A percentile compares a stretch with the other conserved stretches of the same genome.
Evolutionary conservation across 495 filamentous ascomycete genomes (phyloP).

Genomic region (Stereocaulon alpinum): DNA sequence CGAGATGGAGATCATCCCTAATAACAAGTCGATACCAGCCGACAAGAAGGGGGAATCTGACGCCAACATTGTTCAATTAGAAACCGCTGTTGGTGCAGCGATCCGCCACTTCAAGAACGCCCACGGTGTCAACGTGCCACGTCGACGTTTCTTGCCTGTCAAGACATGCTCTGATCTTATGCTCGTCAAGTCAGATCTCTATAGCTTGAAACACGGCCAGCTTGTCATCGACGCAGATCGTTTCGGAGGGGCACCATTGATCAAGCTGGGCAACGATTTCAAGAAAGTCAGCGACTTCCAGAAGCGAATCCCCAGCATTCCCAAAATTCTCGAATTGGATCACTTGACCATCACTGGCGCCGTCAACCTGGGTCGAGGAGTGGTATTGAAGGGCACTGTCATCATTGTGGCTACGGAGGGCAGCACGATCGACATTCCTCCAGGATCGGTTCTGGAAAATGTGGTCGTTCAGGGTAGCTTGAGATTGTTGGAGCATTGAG

Average conservation of each 20-base stretch:
- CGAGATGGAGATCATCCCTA: slow-evolving; percentile 99
- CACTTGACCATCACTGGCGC: slow-evolving; percentile 95
- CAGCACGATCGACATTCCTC: slow-evolving; percentile 94
- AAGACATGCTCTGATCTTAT: slow-evolving; percentile 99
- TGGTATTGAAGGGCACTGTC: slow-evolving; percentile 96
- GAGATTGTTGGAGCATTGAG: slow-evolving; percentile 85
- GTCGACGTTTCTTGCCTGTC: slow-evolving; percentile 95
- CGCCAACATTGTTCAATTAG: slow-evolving; percentile 91
- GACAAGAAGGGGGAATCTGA: slow-evolving; percentile 99
- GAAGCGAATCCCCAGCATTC: slow-evolving; percentile 90
- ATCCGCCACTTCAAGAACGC: slow-evolving; percentile 98
- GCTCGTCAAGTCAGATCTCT: slow-evolving; percentile 99
- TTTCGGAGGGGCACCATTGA: slow-evolving; percentile 95
- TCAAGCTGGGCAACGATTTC: slow-evolving; percentile 98
- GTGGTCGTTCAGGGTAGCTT: slow-evolving; percentile 98
- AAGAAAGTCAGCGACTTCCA: slow-evolving; percentile 99
- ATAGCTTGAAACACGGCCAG: slow-evolving; percentile 99
- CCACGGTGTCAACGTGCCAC: slow-evolving; percentile 97
- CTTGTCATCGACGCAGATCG: slow-evolving; percentile 90
- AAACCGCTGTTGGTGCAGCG: slow-evolving; percentile 96
- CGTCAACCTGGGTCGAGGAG: slow-evolving; percentile 90
- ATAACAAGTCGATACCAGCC: slow-evolving; percentile 94
- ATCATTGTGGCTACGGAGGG: slow-evolving; percentile 98
- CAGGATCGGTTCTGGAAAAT: slow-evolving; percentile 94
- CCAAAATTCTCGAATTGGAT: slow-evolving; percentile 95